Base-by-base conservation (phyloP, 768 basidiomycete genomes). In the Boletus reticuloceps region DNA sequence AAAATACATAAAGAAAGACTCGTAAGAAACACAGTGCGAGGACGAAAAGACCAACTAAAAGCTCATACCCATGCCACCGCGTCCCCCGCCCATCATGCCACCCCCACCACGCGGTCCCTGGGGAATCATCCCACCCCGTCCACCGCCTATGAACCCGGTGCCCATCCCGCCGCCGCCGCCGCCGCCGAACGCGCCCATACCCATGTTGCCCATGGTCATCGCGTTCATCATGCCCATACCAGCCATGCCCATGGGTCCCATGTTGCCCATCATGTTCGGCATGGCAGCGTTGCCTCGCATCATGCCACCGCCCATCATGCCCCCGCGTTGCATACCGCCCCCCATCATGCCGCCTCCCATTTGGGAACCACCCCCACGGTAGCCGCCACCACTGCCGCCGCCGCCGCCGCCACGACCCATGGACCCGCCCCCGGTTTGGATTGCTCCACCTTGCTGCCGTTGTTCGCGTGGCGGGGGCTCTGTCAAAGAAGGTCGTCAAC, bases 401-500 rank as follows among this genome's bases (percentile, higher is more conserved):
- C 74, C 67, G 50, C 76, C 69, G 56, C 76, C 70, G 59, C 74
- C 77, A 54, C 66, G 75, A 49, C 72, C 76, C 56, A 65, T 70
- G 68, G 69, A 64, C 60, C 50, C 61, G 37, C 59, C 50, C 31
- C 54, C 61, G 48, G 66, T 58, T 45, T 63, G 66, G 62, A 50
- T 54, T 20, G 59, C 47, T 42, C 60, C 60, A 51, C 63, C 55
- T 59, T 74, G 71, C 49, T 58, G 69, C 64, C 56, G 54, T 66
- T 54, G 85, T 19, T 88, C 85, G 25, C 87, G 83, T 59, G 88
- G 79, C 42, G 87, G 87, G 31, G 88, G 89, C 74, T 91, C 89
- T 89, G 63, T n/a, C 8, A 46, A 50, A 14, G 14, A 37, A 14
- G 29, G 0, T 16, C 17, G 41, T 64, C 8, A 50, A 32, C 29